Base-by-base conservation (phyloP, 257 asterid species). In the Salvia hispanica region DNA sequence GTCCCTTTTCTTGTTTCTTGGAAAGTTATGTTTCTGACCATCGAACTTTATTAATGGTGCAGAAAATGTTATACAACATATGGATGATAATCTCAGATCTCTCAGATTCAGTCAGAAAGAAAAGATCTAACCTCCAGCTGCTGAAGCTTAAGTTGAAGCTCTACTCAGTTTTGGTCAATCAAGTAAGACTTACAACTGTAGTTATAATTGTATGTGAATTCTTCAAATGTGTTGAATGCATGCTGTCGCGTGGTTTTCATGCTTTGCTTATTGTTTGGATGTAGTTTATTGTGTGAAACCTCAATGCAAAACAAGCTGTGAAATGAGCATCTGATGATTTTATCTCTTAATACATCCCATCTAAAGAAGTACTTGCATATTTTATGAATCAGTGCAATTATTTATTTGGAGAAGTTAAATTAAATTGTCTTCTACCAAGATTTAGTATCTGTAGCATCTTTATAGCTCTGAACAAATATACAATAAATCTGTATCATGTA, bases 31-130 rank as follows among this genome's bases (percentile, higher is more conserved):
- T 45, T 47, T 36, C 36, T 66, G 37, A 69, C 51, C n/a, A n/a
- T 14, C 43, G 46, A 42, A 52, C 14, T 55, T 47, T 15, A 18
- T 69, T 64, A 61, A 61, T 81, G 31, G 31, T 25, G 31, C 95
- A 92, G 98, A 83, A 67, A 78, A 86, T 73, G 67, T 50, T 88
- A 66, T 83, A 78, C 81, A 82, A 66, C 58, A 88, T 84, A 62
- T 81, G 95, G 93, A 81, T 80, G 78, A 66, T 78, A 58, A 84
- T 82, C 33, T 74, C 80, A 43, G 77, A 76, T 78, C 72, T 87
- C 58, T 71, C 84, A 75, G 76, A 76, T 68, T 80, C 81, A n/a
- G 82, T 84, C 58, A 77, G 68, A 47, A 71, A 77, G 78, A 87
- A 78, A 72, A 84, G 90, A 78, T 79, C 77, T 60, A 78, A 74